Conservation (phyloP, 305 asterid species). For the Fraxinus xanthoxyloides region DNA sequence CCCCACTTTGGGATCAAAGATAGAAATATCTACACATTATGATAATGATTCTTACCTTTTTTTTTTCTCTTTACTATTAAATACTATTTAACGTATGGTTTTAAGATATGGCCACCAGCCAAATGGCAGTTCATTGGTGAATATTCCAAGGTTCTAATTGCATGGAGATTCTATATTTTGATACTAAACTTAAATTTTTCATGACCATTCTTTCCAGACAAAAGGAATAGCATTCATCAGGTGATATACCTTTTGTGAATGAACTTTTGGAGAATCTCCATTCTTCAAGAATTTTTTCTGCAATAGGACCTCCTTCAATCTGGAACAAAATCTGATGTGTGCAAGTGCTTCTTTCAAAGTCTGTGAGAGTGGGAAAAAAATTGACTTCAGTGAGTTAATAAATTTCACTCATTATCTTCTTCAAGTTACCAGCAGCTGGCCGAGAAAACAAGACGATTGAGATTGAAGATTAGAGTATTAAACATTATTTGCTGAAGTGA, state of each 20-base stretch:
- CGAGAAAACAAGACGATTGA: slow-evolving; percentile 13
- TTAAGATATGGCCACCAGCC: background rate
- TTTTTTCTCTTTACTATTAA: background rate
- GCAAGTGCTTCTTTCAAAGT: slow-evolving; percentile 53
- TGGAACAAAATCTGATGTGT: slow-evolving; percentile 58
- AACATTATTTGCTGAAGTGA: background rate
- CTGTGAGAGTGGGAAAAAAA: slow-evolving; percentile 45
- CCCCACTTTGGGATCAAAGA: slow-evolving; percentile 11
- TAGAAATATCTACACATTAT: background rate
- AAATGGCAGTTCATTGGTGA: background rate
- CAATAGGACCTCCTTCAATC: slow-evolving; percentile 59
- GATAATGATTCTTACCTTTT: background rate
- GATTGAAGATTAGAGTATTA: background rate
- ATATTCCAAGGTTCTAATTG: background rate
- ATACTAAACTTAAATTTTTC: background rate
- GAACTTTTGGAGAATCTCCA: slow-evolving; percentile 42
- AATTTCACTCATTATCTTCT: slow-evolving; percentile 3
- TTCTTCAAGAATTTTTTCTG: slow-evolving; percentile 53
- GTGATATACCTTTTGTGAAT: slow-evolving; percentile 51
- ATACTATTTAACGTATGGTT: background rate
- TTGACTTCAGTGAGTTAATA: slow-evolving; percentile 15
- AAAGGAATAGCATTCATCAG: slow-evolving; percentile 6
- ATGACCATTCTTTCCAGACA: background rate
- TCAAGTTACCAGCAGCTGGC: slow-evolving; percentile 11
- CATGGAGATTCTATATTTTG: background rate